Base-by-base conservation (phyloP, 345 rosid species). In the Bretschneidera sinensis region DNA sequence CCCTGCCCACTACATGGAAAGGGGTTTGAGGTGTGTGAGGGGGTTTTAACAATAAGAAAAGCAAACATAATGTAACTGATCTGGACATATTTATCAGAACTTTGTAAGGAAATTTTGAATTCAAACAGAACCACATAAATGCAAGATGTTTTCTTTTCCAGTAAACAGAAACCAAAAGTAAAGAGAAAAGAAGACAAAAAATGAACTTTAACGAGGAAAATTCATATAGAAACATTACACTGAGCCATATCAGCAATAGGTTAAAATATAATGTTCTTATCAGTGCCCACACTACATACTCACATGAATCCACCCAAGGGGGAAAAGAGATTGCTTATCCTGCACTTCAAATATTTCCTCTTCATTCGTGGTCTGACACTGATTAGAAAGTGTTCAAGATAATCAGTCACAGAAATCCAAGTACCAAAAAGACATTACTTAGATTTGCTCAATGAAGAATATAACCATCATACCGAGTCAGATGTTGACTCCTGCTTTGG, bases 231-330 rank as follows among this genome's bases (percentile, higher is more conserved):
- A n/a, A 5, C 45, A 7, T 14, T 39, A 5, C 16, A 39, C 45
- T 11, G 15, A 39, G 11, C 45, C 15, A 39, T 13, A 4, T 39
- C 45, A 39, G 45, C 45, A 39, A 39, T 4, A 39, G 16, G 45
- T 39, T 11, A 39, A 39, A 8, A 28, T 1, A 39, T 39, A 39
- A 39, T 39, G 1, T 1, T 4, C 15, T 4, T 39, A n/a, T 11
- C 45, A 5, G 11, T 39, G 15, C 45, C 45, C 35, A 11, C 16
- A 5, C 45, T 6, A 48, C 2, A 43, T 35, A 78, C 97, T 84
- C 68, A 94, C 99, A 83, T 94, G 99, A 80, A 94, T 94, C 99
- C 99, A 94, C 48, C 99, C 99, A 20, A 94, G 90, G 51, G 97
- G 95, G 59, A 94, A 89, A 69, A 94, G 96, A 59, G 97, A 89